A percentile compares a stretch with the other conserved stretches of the same genome.
Evolutionary conservation across 2,329 filamentous ascomycete genomes (phyloP).

Genomic region (Epichloe gansuensis): DNA sequence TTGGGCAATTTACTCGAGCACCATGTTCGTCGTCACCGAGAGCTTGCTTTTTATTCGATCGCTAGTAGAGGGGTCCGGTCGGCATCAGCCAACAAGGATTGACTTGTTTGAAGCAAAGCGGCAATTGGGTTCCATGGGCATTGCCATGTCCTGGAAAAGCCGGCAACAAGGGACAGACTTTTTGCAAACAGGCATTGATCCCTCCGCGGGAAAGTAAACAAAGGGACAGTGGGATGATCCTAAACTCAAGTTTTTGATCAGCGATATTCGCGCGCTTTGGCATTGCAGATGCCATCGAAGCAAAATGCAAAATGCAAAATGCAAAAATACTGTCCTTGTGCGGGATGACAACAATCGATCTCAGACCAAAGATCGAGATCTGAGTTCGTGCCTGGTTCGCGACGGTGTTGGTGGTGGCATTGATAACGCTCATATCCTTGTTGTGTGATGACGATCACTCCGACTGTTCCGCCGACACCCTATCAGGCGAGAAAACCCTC

Average conservation of each 20-base stretch:
- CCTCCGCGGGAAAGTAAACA: conserved; percentile 1
- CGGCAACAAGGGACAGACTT: background rate
- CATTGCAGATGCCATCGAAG: background rate
- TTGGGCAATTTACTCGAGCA: background rate
- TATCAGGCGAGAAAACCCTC: background rate
- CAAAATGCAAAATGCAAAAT: no score
- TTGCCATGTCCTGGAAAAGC: background rate
- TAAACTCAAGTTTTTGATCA: background rate
- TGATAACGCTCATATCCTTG: background rate
- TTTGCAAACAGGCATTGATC: background rate
- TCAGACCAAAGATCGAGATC: conserved; percentile 2
- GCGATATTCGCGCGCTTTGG: background rate
- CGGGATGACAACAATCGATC: background rate
- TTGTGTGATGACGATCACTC: conserved; percentile 6
- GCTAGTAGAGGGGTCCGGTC: background rate
- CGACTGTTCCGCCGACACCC: conserved; percentile 4
- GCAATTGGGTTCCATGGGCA: background rate
- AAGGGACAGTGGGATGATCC: background rate
- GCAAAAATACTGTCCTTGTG: background rate
- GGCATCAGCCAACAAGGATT: background rate
- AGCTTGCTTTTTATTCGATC: background rate
- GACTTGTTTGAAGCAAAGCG: background rate
- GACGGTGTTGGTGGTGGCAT: background rate
- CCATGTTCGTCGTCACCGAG: conserved; percentile 3
- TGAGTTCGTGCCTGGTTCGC: background rate